These are phyloP conservation scores for Calendula officinalis DNA, from an alignment of 129 eudicot genomes.

Conservation along the genomic window DNA sequence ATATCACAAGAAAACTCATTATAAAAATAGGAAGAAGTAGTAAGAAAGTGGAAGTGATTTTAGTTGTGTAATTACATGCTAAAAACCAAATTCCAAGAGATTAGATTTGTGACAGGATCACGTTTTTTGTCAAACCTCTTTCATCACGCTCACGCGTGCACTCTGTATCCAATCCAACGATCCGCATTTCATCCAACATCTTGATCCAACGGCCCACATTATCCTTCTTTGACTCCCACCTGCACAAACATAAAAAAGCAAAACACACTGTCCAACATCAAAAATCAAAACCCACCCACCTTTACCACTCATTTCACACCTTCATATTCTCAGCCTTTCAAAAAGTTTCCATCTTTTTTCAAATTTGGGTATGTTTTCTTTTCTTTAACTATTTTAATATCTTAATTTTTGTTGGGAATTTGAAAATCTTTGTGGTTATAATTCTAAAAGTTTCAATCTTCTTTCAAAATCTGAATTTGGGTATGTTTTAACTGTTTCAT, in stretches of 20 bases:
- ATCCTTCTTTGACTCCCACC: conserved; percentile 33
- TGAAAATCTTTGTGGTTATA: not conserved
- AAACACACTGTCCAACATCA: conserved; percentile 30
- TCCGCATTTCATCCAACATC: not conserved
- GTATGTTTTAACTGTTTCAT: conserved; percentile 1
- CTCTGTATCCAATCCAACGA: conserved; percentile 31
- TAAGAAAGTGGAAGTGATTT: conserved; percentile 13
- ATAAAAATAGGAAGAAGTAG: not conserved
- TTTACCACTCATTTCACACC: conserved; percentile 21
- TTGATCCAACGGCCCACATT: conserved; percentile 26
- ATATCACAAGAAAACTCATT: too few relatives aligned
- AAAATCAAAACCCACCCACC: conserved; percentile 30
- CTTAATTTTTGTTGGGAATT: not conserved
- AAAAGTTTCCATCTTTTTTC: conserved; percentile 19
- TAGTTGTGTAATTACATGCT: not conserved
- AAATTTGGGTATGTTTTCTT: conserved; percentile 6
- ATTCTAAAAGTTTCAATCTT: not conserved
- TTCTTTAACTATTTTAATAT: too few relatives aligned
- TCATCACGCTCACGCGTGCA: conserved; percentile 43
- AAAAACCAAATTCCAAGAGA: conserved; percentile 33
- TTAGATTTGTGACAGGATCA: conserved; percentile 35
- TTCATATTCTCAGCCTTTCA: conserved; percentile 1
- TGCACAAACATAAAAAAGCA: conserved; percentile 26
- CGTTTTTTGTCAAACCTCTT: conserved; percentile 35
- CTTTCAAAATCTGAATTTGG: conserved; percentile 8